A percentile compares a stretch with the other conserved stretches of the same genome.
Evolutionary conservation across 169 alveolate species (phyloP).

Genomic region (Plasmodium coatneyi): DNA sequence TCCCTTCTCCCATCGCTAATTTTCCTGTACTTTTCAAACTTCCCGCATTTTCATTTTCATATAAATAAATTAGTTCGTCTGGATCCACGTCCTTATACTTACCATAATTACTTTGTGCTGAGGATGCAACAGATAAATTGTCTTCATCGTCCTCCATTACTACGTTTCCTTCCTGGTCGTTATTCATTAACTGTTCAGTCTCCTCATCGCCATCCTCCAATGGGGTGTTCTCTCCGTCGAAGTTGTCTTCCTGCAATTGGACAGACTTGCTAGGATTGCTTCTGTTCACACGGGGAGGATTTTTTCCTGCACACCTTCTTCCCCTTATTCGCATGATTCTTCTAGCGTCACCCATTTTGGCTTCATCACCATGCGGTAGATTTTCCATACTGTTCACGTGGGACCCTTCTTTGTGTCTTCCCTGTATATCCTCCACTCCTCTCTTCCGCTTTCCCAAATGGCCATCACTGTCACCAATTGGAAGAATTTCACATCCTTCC

Average conservation of each 20-base stretch:
- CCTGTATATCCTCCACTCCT: neutral
- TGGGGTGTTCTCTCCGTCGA: neutral
- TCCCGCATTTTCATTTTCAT: slow-evolving; percentile 40
- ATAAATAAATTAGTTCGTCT: slow-evolving; percentile 48
- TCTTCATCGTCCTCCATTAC: slow-evolving; percentile 10
- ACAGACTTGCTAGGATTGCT: neutral
- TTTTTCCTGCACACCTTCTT: neutral
- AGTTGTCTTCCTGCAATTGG: neutral
- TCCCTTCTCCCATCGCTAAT: neutral
- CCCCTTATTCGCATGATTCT: neutral
- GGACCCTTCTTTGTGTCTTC: neutral
- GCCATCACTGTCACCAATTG: neutral
- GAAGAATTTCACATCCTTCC: neutral
- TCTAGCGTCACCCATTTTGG: neutral
- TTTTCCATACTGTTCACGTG: neutral
- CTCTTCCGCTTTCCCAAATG: slow-evolving; percentile 4
- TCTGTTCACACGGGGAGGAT: neutral
- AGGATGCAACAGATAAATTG: slow-evolving; percentile 18
- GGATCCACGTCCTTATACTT: slow-evolving; percentile 61
- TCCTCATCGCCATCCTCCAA: slow-evolving; percentile 13
- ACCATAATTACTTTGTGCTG: slow-evolving; percentile 45
- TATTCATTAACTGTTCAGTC: neutral
- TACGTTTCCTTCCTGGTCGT: neutral
- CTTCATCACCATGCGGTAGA: neutral
- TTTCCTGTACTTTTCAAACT: neutral